Percentiles rank a stretch among this genome's conserved stretches.
These are phyloP conservation scores for Chenopodium album DNA, from an alignment of 148 eudicot species.

Conservation along the genomic window DNA sequence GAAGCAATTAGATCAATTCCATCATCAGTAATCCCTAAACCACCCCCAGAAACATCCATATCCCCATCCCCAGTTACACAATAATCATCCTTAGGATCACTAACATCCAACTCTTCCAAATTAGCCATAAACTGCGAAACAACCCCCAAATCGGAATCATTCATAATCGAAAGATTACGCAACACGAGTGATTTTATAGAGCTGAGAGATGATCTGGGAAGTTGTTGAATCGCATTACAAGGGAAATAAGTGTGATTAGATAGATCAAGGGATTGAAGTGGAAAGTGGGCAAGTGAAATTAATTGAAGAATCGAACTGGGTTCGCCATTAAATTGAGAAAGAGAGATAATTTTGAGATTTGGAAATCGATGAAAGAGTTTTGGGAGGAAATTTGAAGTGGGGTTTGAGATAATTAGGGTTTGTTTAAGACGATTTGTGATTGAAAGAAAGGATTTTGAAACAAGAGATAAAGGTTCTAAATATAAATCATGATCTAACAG, in stretches of 20 bases:
- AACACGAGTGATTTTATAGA: slow-evolving; percentile 41
- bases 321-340: slow-evolving; percentile 25
- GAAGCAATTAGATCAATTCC: slow-evolving; percentile 51
- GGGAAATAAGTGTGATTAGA: slow-evolving; percentile 37
- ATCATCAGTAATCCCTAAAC: slow-evolving; percentile 49
- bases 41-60: slow-evolving; percentile 16
- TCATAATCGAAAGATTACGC: slow-evolving; percentile 19
- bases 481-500: slow-evolving; percentile 37
- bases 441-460: slow-evolving; percentile 54
- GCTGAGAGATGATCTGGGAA: slow-evolving; percentile 30
- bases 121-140: slow-evolving; percentile 32
- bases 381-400: slow-evolving; percentile 39
- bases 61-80: slow-evolving; percentile 26
- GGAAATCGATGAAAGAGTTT: slow-evolving; percentile 45
- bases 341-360: slow-evolving; percentile 42
- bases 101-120: slow-evolving; percentile 53
- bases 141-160: slow-evolving; percentile 37
- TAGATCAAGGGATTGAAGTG: slow-evolving; percentile 38
- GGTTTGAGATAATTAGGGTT: slow-evolving; percentile 34
- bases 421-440: slow-evolving; percentile 49
- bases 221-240: slow-evolving; percentile 24
- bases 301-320: slow-evolving; percentile 26
- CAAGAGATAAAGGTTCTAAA: slow-evolving; percentile 47
- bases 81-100: slow-evolving; percentile 38
- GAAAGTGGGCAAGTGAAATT: slow-evolving; percentile 28